Percentiles rank a stretch among this genome's conserved stretches.
Conservation (phyloP, 202 grass and related monocot genomes). For the Zizania palustris region DNA sequence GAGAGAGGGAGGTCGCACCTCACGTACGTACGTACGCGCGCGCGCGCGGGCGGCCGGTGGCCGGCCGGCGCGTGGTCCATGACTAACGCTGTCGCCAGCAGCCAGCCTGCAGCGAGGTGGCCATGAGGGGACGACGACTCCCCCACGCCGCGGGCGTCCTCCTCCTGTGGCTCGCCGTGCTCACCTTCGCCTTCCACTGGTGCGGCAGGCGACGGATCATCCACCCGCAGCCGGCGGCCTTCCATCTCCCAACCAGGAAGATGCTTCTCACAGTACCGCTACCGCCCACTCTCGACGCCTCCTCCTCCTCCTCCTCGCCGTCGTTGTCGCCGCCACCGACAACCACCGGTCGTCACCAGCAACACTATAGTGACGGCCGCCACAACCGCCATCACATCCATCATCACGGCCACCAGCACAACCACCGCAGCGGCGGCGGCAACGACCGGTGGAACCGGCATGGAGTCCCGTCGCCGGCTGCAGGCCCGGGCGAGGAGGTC, state of each 20-base stretch:
- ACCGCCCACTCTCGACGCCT: slow-evolving; percentile 18
- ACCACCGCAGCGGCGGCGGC: background rate
- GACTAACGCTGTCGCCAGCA: slow-evolving; percentile 11
- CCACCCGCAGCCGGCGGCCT: background rate
- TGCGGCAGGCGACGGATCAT: background rate
- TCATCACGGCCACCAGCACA: background rate
- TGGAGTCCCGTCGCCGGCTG: slow-evolving; percentile 45
- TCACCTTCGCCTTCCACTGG: slow-evolving; percentile 59
- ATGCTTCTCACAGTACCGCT: slow-evolving; percentile 44
- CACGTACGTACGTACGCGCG: background rate
- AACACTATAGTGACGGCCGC: background rate
- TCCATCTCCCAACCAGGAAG: slow-evolving; percentile 45
- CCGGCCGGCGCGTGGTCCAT: slow-evolving; percentile 10
- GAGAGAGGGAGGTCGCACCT: background rate
- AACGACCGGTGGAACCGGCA: slow-evolving; percentile 45
- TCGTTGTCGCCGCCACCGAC: background rate
- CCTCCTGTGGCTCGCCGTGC: slow-evolving; percentile 64
- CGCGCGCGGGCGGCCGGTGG: background rate
- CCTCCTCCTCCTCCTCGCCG: background rate
- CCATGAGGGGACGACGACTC: slow-evolving; percentile 56
- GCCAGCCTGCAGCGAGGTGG: slow-evolving; percentile 49
- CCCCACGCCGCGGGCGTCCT: slow-evolving; percentile 10
- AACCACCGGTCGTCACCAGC: slow-evolving; percentile 16
- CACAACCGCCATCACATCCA: slow-evolving; percentile 3
- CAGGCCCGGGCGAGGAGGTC: slow-evolving; percentile 38